Evolutionary conservation across 192 early-diverging fungal genomes (phyloP).

Genomic region (Radiomyces spectabilis): DNA sequence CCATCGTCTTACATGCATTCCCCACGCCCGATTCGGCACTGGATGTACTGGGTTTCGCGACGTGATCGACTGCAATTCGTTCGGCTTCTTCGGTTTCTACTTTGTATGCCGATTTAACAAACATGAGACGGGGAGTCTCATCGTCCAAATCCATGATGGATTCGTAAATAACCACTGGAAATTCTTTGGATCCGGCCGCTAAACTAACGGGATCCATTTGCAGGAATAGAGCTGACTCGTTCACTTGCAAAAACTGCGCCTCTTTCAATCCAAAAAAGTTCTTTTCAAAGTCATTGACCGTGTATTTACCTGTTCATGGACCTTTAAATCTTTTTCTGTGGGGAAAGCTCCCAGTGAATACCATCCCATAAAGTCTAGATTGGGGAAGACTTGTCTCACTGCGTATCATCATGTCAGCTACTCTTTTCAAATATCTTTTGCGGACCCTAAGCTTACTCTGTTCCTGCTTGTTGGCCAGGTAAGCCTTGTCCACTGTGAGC

Average conservation of each 20-base stretch:
- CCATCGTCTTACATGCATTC: slow-evolving; percentile 50
- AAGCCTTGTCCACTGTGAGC: slow-evolving; percentile 49
- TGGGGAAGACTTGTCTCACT: slow-evolving; percentile 82
- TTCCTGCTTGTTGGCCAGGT: slow-evolving; percentile 66
- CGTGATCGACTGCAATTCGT: slow-evolving; percentile 81
- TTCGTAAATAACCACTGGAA: slow-evolving; percentile 77
- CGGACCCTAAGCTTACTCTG: slow-evolving; percentile 58
- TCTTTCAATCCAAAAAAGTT: background rate
- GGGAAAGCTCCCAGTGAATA: slow-evolving; percentile 64
- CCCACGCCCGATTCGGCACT: slow-evolving; percentile 45
- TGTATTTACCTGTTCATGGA: slow-evolving; percentile 65
- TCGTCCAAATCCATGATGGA: slow-evolving; percentile 61
- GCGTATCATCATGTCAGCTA: background rate
- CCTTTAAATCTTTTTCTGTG: slow-evolving; percentile 49
- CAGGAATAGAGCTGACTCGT: slow-evolving; percentile 71
- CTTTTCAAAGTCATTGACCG: too few species aligned
- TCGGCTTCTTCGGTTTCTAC: slow-evolving; percentile 85
- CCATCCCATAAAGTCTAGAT: slow-evolving; percentile 81
- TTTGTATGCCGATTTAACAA: slow-evolving; percentile 59
- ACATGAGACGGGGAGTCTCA: slow-evolving; percentile 46
- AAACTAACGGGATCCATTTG: slow-evolving; percentile 57
- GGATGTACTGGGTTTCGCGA: slow-evolving; percentile 54
- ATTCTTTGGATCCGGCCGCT: slow-evolving; percentile 41
- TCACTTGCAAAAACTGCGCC: slow-evolving; percentile 55
- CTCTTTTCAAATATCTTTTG: slow-evolving; percentile 1